Base-by-base conservation (phyloP, 441 rosid species). In the Sinapis alba region DNA sequence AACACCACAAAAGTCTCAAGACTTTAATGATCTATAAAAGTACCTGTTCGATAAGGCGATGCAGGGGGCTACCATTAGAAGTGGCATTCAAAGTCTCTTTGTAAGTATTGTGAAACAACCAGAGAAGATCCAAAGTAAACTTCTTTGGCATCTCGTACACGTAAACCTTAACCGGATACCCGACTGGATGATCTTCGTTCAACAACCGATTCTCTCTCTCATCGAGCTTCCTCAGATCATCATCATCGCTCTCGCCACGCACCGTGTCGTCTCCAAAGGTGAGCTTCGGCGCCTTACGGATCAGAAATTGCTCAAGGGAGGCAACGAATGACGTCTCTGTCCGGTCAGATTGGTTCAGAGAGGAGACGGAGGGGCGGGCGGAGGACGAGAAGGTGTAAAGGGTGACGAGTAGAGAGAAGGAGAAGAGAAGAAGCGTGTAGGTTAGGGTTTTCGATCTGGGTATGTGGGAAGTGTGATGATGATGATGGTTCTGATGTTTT, bases 41-140 rank as follows among this genome's bases (percentile, higher is more conserved):
- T 50, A 89, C 99, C 93, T 95, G 98, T 57, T 89, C 99, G 65
- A 96, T 90, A 8, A 96, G 76, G 27, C 99, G 98, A 80, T 96
- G 99, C 60, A 96, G 94, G 68, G 98, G 99, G 80, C 98, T 96
- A 47, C 98, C 99, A 65, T 93, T 91, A 77, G 97, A 93, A 62
- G 97, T 93, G 68, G 89, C 87, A 86, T 93, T 93, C 32, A 78
- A 84, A 8, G 98, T 91, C 13, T 91, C 87, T 62, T 68, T 83
- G 72, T 91, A 96, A 78, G 92, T 83, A 71, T 85, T 85, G 66
- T 84, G 74, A 80, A 96, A 93, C 68, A 91, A 76, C 88, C 83
- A 78, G 38, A 93, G 96, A 79, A 96, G 84, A 82, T 93, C 97
- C 62, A 84, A 81, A 23, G 99, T 96, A 80, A 93, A 91, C 79